These are phyloP conservation scores for Dujonia santamariae DNA, from an alignment of 1,139 yeast genomes.

Conservation along the genomic window DNA sequence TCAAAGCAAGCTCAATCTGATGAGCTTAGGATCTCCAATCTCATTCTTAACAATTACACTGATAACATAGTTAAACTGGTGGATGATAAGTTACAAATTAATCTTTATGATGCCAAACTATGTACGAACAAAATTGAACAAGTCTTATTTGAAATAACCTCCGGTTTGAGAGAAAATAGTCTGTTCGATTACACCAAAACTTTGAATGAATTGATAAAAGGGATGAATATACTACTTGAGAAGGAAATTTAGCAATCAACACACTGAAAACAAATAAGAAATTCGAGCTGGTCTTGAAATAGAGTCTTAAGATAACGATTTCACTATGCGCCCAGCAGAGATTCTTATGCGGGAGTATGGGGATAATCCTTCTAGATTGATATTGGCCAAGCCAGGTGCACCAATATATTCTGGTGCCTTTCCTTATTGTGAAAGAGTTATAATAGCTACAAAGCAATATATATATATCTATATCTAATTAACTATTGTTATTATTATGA, in stretches of 20 bases:
- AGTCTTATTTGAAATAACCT: constrained; percentile 9
- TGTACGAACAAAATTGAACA: constrained; percentile 12
- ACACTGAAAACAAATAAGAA: too few relatives aligned
- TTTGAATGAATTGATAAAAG: constrained; percentile 19
- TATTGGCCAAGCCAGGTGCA: too few relatives aligned
- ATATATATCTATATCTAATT: too few relatives aligned
- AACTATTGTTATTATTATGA: too few relatives aligned
- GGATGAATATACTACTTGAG: constrained; percentile 16
- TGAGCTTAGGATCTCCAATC: constrained; percentile 10
- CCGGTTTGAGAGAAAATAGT: constrained; percentile 8
- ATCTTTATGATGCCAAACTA: constrained; percentile 11
- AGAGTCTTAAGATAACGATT: background rate
- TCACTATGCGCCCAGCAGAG: too few relatives aligned
- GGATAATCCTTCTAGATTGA: too few relatives aligned
- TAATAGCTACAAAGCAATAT: too few relatives aligned
- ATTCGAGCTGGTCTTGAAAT: too few relatives aligned
- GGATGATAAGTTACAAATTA: constrained; percentile 15
- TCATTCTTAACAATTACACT: constrained; percentile 14
- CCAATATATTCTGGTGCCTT: too few relatives aligned
- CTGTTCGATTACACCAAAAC: constrained; percentile 16
- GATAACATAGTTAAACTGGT: constrained; percentile 14
- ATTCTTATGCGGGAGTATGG: too few relatives aligned
- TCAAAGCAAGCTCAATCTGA: constrained; percentile 17
- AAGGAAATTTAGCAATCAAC: too few relatives aligned
- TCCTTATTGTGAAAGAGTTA: too few relatives aligned